Evolutionary conservation across 441 rosid species (phyloP), one percentile per base, ranked within the genome.

Genomic region (Lepidium campestre): DNA sequence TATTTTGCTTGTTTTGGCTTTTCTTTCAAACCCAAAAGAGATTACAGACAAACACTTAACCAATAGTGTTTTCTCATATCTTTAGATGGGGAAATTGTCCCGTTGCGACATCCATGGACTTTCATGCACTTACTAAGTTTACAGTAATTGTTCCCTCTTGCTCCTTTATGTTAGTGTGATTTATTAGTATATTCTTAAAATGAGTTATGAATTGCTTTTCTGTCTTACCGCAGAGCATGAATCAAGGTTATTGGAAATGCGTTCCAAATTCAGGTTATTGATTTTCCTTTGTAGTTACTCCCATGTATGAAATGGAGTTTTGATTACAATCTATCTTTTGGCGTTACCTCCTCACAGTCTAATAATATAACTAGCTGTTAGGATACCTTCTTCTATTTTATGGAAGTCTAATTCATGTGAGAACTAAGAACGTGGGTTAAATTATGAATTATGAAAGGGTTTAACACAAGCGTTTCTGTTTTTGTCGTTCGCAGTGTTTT

Each of bases 241-340:
- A 73, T 75, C 78, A 74, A 67, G 88, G 99, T 98, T 63, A 84
- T 95, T 78, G 98, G 99, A 76, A 95, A 92, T 85, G 98, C 99
- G 57, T 86, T 95, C 49, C 92, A 90, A 82, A 81, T 95, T 73
- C 98, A 92, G 98, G 99, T 92, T 78, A 37, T 48, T 79, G 31
- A 40, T 48, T 57, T 61, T 57, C 47, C 66, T 68, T 49, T 57
- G 23, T 41, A 55, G 25, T 25, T 68, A 20, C 62, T 52, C 34
- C 9, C 55, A 34, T 25, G n/a, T 27, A 57, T 46, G 63, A 70
- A 68, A 39, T 29, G 48, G 42, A 70, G 44, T 27, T 44, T 57
- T 46, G 63, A 46, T 34, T 46, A 57, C 41, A 52, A 14, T 48
- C 65, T 17, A 53, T 60, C 49, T 60, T 42, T 34, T 65, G 27